These are phyloP conservation scores for Lichtheimia ramosa DNA, from an alignment of 371 early-diverging fungal species.

Conservation along the genomic window DNA sequence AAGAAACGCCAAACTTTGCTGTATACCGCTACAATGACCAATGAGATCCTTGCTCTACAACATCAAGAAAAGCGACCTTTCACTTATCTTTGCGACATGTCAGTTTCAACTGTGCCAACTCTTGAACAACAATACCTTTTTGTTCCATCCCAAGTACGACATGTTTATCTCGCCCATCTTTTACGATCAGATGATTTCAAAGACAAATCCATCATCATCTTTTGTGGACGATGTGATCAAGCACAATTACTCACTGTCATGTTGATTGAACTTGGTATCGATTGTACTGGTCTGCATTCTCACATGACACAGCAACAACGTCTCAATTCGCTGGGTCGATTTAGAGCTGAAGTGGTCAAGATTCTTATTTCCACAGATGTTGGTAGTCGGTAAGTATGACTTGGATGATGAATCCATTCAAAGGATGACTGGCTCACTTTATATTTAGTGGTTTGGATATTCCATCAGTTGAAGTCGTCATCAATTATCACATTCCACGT, in stretches of 20 bases:
- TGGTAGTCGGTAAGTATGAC: conserved; percentile 76
- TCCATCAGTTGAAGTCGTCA: conserved; percentile 90
- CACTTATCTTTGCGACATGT: conserved; percentile 76
- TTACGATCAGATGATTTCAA: conserved; percentile 68
- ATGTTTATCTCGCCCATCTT: conserved; percentile 84
- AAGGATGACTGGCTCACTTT: not conserved
- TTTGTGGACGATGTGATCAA: conserved; percentile 81
- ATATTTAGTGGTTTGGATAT: conserved; percentile 95
- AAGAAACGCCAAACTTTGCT: conserved; percentile 87
- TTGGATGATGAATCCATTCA: not conserved
- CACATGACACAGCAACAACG: conserved; percentile 93
- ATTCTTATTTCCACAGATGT: conserved; percentile 98
- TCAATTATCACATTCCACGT: conserved; percentile 99
- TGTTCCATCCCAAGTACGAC: conserved; percentile 91
- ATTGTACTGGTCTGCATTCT: conserved; percentile 90
- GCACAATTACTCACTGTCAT: conserved; percentile 83
- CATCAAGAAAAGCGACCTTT: conserved; percentile 66
- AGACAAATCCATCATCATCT: conserved; percentile 88
- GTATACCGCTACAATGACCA: conserved; percentile 97
- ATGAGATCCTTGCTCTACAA: conserved; percentile 66
- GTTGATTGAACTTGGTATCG: conserved; percentile 86
- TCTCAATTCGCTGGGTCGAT: conserved; percentile 87
- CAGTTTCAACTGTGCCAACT: conserved; percentile 81
- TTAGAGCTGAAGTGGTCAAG: conserved; percentile 82
- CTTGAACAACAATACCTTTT: conserved; percentile 92